These are phyloP conservation scores for Nyctanthes arbortristis DNA, from an alignment of 257 asterid genomes.

Conservation along the genomic window DNA sequence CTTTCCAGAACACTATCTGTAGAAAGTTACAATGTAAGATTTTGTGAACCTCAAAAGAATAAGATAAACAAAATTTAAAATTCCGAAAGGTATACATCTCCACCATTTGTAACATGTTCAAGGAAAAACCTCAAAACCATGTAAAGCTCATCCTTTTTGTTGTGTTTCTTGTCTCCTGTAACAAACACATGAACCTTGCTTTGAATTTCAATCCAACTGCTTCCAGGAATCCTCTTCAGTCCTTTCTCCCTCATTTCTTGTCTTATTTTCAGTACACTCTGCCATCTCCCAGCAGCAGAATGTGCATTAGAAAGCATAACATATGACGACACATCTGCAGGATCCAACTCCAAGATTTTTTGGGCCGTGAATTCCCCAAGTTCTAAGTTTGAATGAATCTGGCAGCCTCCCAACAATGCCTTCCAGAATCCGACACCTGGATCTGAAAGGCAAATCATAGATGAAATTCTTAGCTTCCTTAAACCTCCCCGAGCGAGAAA, in stretches of 20 bases:
- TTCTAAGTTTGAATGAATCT: constrained; percentile 54
- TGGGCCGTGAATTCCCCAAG: constrained; percentile 60
- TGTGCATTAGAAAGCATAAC: constrained; percentile 90
- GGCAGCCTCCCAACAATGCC: constrained; percentile 83
- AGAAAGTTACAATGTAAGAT: too few relatives aligned
- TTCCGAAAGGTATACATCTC: constrained; percentile 20
- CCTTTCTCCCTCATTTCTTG: constrained; percentile 62
- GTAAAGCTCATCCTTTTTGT: constrained; percentile 40
- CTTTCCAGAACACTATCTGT: too few relatives aligned
- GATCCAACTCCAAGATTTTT: constrained; percentile 65
- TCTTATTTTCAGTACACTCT: constrained; percentile 43
- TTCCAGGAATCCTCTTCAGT: constrained; percentile 63
- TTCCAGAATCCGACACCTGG: constrained; percentile 92
- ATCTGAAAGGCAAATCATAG: constrained; percentile 66
- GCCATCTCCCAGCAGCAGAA: constrained; percentile 85
- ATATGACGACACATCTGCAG: constrained; percentile 79
- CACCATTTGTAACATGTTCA: constrained; percentile 32
- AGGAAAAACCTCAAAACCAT: constrained; percentile 35
- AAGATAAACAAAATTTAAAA: constrained; percentile 8
- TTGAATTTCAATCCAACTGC: constrained; percentile 77
- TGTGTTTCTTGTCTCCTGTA: constrained; percentile 55
- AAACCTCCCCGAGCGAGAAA: constrained; percentile 84
- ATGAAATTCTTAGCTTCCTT: constrained; percentile 61
- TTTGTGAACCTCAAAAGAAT: neutral
- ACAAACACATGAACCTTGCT: constrained; percentile 68